These are phyloP conservation scores for Emmonsiellopsis sp. DNA, from an alignment of 2,329 filamentous ascomycete genomes.

Conservation along the genomic window DNA sequence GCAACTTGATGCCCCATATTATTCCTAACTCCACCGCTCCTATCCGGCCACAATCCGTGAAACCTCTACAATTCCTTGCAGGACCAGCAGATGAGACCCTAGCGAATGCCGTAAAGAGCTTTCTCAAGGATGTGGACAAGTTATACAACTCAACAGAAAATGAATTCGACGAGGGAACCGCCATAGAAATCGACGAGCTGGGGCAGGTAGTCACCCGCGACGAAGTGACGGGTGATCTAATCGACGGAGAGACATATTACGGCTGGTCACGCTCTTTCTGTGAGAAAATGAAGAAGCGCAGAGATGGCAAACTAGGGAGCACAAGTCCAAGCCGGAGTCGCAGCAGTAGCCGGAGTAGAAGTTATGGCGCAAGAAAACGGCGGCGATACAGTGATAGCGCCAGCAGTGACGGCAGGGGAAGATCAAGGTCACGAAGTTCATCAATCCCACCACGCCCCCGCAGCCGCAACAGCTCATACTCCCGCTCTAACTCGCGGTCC, in stretches of 20 bases:
- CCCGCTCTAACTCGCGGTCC: constrained; percentile 22
- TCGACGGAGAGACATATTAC: constrained; percentile 69
- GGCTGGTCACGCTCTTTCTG: constrained; percentile 79
- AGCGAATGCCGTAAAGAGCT: constrained; percentile 57
- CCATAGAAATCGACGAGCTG: constrained; percentile 62
- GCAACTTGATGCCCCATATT: constrained; percentile 70
- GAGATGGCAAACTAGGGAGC: constrained; percentile 19
- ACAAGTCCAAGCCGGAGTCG: constrained; percentile 36
- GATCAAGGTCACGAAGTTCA: constrained; percentile 22
- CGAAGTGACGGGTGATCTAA: constrained; percentile 55
- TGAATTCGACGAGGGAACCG: constrained; percentile 40
- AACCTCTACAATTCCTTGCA: constrained; percentile 59
- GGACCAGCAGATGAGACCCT: constrained; percentile 61
- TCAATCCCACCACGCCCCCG: constrained; percentile 18
- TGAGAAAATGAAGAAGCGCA: constrained; percentile 60
- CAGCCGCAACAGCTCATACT: constrained; percentile 13
- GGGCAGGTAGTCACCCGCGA: constrained; percentile 61
- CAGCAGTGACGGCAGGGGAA: constrained; percentile 22
- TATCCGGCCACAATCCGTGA: constrained; percentile 62
- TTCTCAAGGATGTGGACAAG: constrained; percentile 60
- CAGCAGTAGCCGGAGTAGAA: constrained; percentile 34
- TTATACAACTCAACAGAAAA: constrained; percentile 52
- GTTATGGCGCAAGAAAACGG: constrained; percentile 34
- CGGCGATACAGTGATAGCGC: constrained; percentile 32
- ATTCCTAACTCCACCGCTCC: constrained; percentile 65